Evolutionary conservation across 2,329 filamentous ascomycete species (phyloP).

Genomic region (Thelonectria blattea): DNA sequence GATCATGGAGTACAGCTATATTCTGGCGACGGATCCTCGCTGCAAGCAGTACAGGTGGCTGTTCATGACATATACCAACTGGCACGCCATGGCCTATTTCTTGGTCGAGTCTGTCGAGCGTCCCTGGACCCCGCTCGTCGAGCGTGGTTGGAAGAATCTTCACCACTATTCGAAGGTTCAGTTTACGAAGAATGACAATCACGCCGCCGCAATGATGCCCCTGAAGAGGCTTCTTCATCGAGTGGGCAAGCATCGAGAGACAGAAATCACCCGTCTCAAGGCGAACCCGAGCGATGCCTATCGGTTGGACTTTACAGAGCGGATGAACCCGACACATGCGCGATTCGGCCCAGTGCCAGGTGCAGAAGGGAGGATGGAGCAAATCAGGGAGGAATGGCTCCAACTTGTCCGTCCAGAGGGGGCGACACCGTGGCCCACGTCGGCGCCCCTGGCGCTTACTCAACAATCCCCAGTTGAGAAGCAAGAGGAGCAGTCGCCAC

Average conservation of each 20-base stretch:
- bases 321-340: conserved; percentile 49
- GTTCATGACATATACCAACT: conserved; percentile 58
- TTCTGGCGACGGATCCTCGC: conserved; percentile 65
- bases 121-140: conserved; percentile 56
- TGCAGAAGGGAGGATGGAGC: conserved; percentile 54
- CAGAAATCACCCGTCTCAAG: conserved; percentile 56
- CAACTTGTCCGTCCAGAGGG: conserved; percentile 50
- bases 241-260: conserved; percentile 57
- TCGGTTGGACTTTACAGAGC: conserved; percentile 56
- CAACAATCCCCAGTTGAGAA: background rate
- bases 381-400: conserved; percentile 57
- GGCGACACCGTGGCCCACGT: conserved; percentile 24
- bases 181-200: conserved; percentile 49
- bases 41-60: conserved; percentile 56
- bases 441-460: conserved; percentile 15
- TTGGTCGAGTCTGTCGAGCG: conserved; percentile 54
- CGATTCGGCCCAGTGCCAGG: conserved; percentile 57
- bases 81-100: conserved; percentile 57
- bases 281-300: conserved; percentile 55
- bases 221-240: conserved; percentile 60
- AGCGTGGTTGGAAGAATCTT: conserved; percentile 57
- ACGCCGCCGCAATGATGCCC: conserved; percentile 58
- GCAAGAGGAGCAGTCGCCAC: background rate
- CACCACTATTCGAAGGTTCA: conserved; percentile 49
- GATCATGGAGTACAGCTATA: conserved; percentile 71